Evolutionary conservation across 169 alveolate species (phyloP), one percentile per base, ranked within the genome.

Genomic region (Pseudocohnilembus persalinus): DNA sequence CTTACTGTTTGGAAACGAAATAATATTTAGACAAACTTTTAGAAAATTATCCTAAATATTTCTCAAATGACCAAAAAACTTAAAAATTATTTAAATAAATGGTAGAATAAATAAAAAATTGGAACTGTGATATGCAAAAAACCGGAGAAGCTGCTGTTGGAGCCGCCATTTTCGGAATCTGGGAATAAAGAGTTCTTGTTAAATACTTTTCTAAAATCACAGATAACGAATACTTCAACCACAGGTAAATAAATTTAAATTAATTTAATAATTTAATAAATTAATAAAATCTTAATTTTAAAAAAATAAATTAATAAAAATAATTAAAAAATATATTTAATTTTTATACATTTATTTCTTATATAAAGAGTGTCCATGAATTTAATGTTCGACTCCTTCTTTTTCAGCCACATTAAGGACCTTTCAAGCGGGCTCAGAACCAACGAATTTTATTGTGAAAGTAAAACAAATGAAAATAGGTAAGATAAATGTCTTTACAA

Each of bases 1-100:
- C 77, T 28, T 89, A 88, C 89, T 96, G 95, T 29, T 89, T 85
- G 77, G 90, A 87, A 34, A 83, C 83, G 30, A 83, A 79, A 63
- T 0, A 29, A 29, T 73, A 30, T 49, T 28, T 78, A 0, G 32
- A 33, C 29, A 49, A 79, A 81, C 25, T 86, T n/a, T 29, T 86
- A 29, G 73, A 73, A 33, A 28, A 72, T 26, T 29, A 33, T 34
- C 34, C 63, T 26, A 25, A 78, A 35, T 49, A 72, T 4, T 82
- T 77, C 49, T 65, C 16, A 27, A 30, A 72, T 6, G 32, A 73
- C 72, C 73, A 85, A 73, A 68, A 68, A 15, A 63, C n/a, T 73
- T 15, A 26, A 29, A n/a, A 73, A 31, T 68, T 31, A 15, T 16
- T 28, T n/a, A 49, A 74, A 1, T 74, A 49, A 25, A 34, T 73